Conservation (phyloP, 352 stramenopile species). For the Phytopythium mirpurense region DNA sequence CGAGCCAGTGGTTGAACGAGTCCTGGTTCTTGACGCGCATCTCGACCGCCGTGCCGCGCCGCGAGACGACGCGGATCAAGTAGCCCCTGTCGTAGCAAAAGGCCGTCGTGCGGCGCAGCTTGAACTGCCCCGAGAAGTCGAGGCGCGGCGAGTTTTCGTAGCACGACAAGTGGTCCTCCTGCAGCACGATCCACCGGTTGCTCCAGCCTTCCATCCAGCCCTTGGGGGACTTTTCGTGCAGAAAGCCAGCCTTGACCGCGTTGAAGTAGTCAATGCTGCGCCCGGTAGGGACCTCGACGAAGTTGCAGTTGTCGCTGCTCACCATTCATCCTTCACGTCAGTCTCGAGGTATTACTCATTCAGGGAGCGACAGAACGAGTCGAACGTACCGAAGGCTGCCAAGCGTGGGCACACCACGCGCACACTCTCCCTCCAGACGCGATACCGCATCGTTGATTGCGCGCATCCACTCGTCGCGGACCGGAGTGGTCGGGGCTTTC, state of each 20-base stretch:
- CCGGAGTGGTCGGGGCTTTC: conserved; percentile 55
- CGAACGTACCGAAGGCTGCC: conserved; percentile 1
- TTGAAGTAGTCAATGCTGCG: conserved; percentile 79
- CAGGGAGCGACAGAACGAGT: neutral
- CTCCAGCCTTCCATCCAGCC: conserved; percentile 83
- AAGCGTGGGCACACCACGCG: neutral
- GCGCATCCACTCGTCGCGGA: conserved; percentile 66
- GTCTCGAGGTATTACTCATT: no score
- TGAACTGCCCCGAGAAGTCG: conserved; percentile 68
- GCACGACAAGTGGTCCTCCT: conserved; percentile 65
- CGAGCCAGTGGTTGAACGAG: conserved; percentile 71
- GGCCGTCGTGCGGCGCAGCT: conserved; percentile 54
- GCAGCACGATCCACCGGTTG: conserved; percentile 77
- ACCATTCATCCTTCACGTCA: conserved; percentile 9
- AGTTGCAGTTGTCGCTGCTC: conserved; percentile 21
- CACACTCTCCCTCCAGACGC: conserved; percentile 1
- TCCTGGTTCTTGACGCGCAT: conserved; percentile 76
- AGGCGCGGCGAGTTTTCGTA: conserved; percentile 79
- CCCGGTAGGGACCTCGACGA: conserved; percentile 53
- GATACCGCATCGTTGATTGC: conserved; percentile 46
- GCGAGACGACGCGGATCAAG: conserved; percentile 71
- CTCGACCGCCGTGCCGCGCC: conserved; percentile 60
- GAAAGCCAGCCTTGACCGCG: conserved; percentile 60
- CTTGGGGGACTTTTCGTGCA: conserved; percentile 70
- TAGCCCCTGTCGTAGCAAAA: conserved; percentile 74